Evolutionary conservation across 805 yeast genomes (phyloP).

Genomic region (Debaryomyces prosopidis): DNA sequence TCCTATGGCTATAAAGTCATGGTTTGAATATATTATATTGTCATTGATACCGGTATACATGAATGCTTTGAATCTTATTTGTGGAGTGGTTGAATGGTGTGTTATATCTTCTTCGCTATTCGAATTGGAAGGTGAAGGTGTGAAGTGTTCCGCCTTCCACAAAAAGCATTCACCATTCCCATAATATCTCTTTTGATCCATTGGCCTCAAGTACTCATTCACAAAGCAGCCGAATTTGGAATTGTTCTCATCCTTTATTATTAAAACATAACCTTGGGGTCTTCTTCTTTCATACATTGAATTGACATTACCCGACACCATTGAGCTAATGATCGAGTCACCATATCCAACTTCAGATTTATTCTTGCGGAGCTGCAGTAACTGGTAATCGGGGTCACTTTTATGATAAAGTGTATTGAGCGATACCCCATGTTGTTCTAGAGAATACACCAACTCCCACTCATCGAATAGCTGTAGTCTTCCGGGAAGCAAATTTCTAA

Average conservation of each 20-base stretch:
- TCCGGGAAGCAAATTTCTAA: constrained; percentile 72
- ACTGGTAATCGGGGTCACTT: constrained; percentile 45
- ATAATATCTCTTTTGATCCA: constrained; percentile 71
- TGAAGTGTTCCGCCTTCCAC: constrained; percentile 65
- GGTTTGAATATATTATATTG: constrained; percentile 79
- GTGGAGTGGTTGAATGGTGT: background rate
- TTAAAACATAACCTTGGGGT: constrained; percentile 70
- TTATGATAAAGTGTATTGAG: constrained; percentile 71
- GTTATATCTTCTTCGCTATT: background rate
- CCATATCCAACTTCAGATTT: constrained; percentile 34
- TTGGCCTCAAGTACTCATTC: constrained; percentile 71
- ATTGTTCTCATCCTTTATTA: constrained; percentile 64
- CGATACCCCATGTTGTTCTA: constrained; percentile 92
- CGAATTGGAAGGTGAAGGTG: constrained; percentile 1
- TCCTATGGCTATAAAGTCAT: constrained; percentile 77
- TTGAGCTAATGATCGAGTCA: constrained; percentile 31
- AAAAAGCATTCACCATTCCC: constrained; percentile 96
- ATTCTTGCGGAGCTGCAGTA: constrained; percentile 17
- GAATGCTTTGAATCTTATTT: constrained; percentile 64
- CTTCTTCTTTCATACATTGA: constrained; percentile 20
- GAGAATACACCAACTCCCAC: constrained; percentile 80
- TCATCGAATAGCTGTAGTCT: constrained; percentile 73
- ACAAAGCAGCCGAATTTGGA: constrained; percentile 76
- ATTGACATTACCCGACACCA: constrained; percentile 24
- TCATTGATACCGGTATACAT: constrained; percentile 89